Evolutionary conservation across 2,329 filamentous ascomycete species (phyloP).

Genomic region (Trematosphaeria pertusa): DNA sequence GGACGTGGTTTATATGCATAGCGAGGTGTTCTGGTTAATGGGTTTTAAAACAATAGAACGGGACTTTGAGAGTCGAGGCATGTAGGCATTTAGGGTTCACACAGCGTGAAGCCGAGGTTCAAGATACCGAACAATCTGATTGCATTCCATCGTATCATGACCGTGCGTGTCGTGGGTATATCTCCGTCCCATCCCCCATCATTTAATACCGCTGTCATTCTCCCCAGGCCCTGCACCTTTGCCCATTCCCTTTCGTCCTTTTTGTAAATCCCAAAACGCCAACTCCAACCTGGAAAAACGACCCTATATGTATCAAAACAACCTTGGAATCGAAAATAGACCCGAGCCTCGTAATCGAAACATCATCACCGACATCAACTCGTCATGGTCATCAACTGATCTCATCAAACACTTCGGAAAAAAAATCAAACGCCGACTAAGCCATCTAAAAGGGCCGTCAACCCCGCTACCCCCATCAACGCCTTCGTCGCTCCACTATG

Average conservation of each 20-base stretch:
- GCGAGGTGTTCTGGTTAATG: conserved; percentile 22
- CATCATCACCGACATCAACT: too few relatives aligned
- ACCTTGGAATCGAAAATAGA: background rate
- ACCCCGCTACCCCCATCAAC: conserved; percentile 45
- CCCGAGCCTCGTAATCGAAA: background rate
- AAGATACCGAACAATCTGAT: too few relatives aligned
- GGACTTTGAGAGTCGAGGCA: too few relatives aligned
- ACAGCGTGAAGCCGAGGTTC: too few relatives aligned
- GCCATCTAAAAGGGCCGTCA: conserved; percentile 47
- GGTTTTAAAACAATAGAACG: too few relatives aligned
- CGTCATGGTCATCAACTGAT: too few relatives aligned
- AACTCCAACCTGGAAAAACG: background rate
- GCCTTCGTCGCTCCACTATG: conserved; percentile 40
- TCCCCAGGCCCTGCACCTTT: too few relatives aligned
- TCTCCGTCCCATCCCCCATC: too few relatives aligned
- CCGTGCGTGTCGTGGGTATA: background rate
- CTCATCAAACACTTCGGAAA: too few relatives aligned
- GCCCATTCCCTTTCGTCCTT: too few relatives aligned
- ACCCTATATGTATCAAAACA: background rate
- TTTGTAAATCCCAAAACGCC: background rate
- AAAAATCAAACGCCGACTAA: conserved; percentile 30
- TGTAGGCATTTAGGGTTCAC: too few relatives aligned
- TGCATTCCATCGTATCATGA: background rate
- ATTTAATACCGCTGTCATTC: too few relatives aligned
- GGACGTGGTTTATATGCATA: conserved; percentile 20